Evolutionary conservation across 192 early-diverging fungal genomes (phyloP), one percentile per base, ranked within the genome.

Genomic region (Umbelopsis sp.): DNA sequence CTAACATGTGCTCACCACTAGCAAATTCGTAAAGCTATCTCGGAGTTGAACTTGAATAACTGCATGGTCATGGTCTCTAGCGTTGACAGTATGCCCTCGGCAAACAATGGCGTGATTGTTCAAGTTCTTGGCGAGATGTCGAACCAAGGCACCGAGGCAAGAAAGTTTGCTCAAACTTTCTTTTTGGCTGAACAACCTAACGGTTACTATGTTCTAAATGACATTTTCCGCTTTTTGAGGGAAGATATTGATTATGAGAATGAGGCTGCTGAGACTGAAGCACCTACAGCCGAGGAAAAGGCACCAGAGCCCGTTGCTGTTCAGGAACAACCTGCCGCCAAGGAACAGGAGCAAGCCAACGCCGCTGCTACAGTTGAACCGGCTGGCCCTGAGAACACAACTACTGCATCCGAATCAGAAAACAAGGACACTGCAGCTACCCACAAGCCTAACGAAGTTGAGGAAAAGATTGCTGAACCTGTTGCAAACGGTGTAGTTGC

Each of bases 61-160:
- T 92, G 92, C 83, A 92, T 89, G 73, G 94, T 98, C 13, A 80
- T 92, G 46, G 89, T 98, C 21, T 91, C 87, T 69, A 93, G 92
- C 73, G 92, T 98, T 22, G 96, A 98, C 76, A 88, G 88, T 49
- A 88, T 93, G 80, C 77, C 85, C 3, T 93, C 94, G 5, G 73
- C 86, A 66, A 81, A 86, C 37, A 90, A 89, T 45, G 90, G 92
- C 73, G 93, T 98, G 66, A 80, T 97, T 37, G 85, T 97, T 47
- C 95, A 97, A 80, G 94, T 97, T 22, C 78, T 96, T 35, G 96
- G 96, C 45, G 91, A 95, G 77, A 91, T 97, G 87, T 91, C 94
- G 72, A 94, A 94, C 86, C 87, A 89, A 66, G 89, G 85, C 49
- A 88, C 87, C 49, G 72, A 90, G 16, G 87, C 90, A 44, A 92